Evolutionary conservation across 106 monocot genomes (phyloP).

Genomic region (Dioscorea alata): DNA sequence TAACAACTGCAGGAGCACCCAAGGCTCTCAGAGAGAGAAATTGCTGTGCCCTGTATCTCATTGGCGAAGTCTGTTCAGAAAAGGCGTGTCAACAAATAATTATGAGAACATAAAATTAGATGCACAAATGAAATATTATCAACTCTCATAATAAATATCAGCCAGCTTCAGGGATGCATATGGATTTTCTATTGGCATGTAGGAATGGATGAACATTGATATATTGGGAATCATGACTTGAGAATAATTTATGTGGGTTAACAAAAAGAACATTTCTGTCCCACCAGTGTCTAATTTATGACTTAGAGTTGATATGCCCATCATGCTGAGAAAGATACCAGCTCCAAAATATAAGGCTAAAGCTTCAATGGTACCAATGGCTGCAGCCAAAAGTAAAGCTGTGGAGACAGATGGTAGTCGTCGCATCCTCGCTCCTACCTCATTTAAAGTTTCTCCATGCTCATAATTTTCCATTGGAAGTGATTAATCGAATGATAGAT

Average conservation of each 20-base stretch:
- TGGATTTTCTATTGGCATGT: too few species aligned
- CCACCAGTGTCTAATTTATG: neutral
- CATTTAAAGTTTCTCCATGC: conserved; percentile 6
- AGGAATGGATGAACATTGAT: too few species aligned
- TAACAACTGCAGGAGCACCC: conserved; percentile 92
- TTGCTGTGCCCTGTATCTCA: conserved; percentile 46
- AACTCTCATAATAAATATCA: neutral
- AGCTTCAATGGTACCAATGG: conserved; percentile 76
- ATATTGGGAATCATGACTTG: too few species aligned
- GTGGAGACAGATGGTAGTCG: conserved; percentile 83
- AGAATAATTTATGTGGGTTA: too few species aligned
- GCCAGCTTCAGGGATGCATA: too few species aligned
- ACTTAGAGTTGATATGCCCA: conserved; percentile 80
- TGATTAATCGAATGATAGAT: too few species aligned
- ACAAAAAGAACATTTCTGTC: too few species aligned
- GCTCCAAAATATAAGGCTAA: conserved; percentile 77
- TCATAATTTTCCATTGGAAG: conserved; percentile 10
- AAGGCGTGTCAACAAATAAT: conserved; percentile 5
- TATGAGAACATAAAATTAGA: neutral
- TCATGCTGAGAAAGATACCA: conserved; percentile 65
- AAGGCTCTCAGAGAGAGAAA: conserved; percentile 92
- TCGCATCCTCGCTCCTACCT: conserved; percentile 36
- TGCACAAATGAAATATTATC: neutral
- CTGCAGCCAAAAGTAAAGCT: conserved; percentile 75
- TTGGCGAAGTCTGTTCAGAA: conserved; percentile 71